Evolutionary conservation across 2,329 filamentous ascomycete genomes (phyloP).

Genomic region (Niveomyces coronatus): DNA sequence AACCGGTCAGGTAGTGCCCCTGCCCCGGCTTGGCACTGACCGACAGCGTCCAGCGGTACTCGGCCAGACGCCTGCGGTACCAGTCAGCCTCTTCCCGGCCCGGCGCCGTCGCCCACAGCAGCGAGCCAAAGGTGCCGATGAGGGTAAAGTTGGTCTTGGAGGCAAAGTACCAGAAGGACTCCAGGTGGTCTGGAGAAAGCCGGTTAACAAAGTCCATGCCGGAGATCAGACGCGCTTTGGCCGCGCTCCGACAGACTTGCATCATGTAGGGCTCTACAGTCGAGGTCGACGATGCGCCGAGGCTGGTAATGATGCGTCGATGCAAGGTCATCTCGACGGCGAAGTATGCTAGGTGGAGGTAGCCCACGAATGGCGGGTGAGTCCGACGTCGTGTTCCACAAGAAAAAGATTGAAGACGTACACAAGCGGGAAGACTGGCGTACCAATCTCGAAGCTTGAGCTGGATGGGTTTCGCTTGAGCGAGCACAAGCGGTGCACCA

Average conservation of each 20-base stretch:
- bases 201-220: slow-evolving; percentile 98
- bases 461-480: slow-evolving; percentile 71
- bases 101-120: slow-evolving; percentile 82
- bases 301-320: slow-evolving; percentile 76
- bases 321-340: slow-evolving; percentile 91
- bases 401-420: slow-evolving; percentile 54
- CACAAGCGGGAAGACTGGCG: slow-evolving; percentile 49
- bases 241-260: slow-evolving; percentile 86
- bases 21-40: slow-evolving; percentile 68
- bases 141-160: slow-evolving; percentile 87
- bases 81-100: slow-evolving; percentile 85
- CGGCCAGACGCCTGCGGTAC: slow-evolving; percentile 73
- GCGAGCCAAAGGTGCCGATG: slow-evolving; percentile 84
- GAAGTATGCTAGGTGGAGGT: slow-evolving; percentile 85
- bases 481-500: slow-evolving; percentile 62
- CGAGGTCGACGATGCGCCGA: slow-evolving; percentile 36
- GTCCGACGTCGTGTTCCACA: slow-evolving; percentile 24
- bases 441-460: slow-evolving; percentile 79
- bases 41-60: slow-evolving; percentile 89
- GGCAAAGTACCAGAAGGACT: slow-evolving; percentile 88
- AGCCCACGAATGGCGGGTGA: slow-evolving; percentile 54
- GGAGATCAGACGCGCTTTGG: slow-evolving; percentile 86
- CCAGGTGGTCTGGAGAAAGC: slow-evolving; percentile 72
- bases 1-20: slow-evolving; percentile 48
- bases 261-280: slow-evolving; percentile 67